Evolutionary conservation across 1,284 basidiomycete genomes (phyloP), one percentile per base, ranked within the genome.

Genomic region (Boletus semigastroideus): DNA sequence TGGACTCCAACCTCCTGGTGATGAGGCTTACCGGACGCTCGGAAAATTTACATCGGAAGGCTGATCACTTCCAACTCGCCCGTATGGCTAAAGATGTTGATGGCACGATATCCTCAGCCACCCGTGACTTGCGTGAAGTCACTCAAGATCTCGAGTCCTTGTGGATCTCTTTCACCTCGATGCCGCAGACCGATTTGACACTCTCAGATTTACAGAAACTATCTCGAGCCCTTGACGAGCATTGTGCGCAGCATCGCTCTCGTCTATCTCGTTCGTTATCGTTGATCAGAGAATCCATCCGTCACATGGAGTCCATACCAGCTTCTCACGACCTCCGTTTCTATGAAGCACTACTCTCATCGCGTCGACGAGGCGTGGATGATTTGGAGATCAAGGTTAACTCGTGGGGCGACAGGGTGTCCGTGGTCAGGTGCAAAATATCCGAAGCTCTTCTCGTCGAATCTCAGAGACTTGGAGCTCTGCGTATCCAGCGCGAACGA

Each of bases 1-100:
- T 75, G 13, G 84, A 91, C 61, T 80, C 79, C 22, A 94, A 94
- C 64, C 73, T 78, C 7, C 83, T 83, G 58, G 75, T 82, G 25
- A 79, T 90, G 64, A 75, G 74, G 44, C 75, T 93, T 16, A 76
- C 76, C 7, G 82, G 83, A 13, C 75, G 75, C 22, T 54, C 84
- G 22, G 79, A 82, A 52, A 66, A 64, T 17, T 67, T 89, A 25
- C 67, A 74, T 31, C 76, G 77, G 43, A 76, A 77, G 47, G 67
- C 72, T 12, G 67, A 72, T 40, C 76, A 80, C 57, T 70, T 86
- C 51, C 73, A 73, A 30, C 65, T 86, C 13, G 78, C 80, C 10
- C 73, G 72, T 41, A 72, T 78, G 53, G 82, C 83, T 3, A 80
- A 75, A 48, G 70, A 74, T 11, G 63, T 82, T n/a, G 87, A 90